These are phyloP conservation scores for Tolypocladium amazonense DNA, from an alignment of 2,329 filamentous ascomycete species.

Conservation along the genomic window DNA sequence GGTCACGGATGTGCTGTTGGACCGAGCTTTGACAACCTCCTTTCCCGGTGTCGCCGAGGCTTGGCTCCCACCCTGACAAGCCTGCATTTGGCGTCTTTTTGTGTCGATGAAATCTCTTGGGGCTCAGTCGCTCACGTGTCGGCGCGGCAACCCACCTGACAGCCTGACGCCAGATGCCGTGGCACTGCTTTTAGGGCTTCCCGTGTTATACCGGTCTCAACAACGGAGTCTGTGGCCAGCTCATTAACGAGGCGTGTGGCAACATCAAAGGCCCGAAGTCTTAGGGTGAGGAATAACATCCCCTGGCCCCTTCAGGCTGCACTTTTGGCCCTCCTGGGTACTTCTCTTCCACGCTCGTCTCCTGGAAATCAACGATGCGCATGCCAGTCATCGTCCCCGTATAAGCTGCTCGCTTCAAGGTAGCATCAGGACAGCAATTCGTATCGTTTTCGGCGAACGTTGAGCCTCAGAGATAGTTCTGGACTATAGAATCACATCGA, in stretches of 20 bases:
- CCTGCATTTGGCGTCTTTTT: not conserved
- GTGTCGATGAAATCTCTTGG: not conserved
- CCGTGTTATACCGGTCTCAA: not conserved
- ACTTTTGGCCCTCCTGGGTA: not conserved
- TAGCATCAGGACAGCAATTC: not conserved
- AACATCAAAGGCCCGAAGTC: constrained; percentile 2
- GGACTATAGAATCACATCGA: not conserved
- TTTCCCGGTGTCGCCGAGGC: constrained; percentile 2
- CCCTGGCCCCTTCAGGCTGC: not conserved
- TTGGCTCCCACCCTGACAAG: constrained; percentile 1
- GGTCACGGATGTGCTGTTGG: not conserved
- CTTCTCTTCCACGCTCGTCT: not conserved
- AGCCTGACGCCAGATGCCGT: constrained; percentile 4
- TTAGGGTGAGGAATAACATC: not conserved
- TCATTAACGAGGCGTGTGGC: constrained; percentile 2
- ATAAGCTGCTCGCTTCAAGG: not conserved
- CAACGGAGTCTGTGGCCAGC: constrained; percentile 1
- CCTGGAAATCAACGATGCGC: not conserved
- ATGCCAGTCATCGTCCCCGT: not conserved
- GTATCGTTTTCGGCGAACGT: not conserved
- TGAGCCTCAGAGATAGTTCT: not conserved
- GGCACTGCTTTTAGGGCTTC: not conserved
- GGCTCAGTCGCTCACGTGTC: constrained; percentile 3
- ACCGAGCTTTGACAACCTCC: not conserved
- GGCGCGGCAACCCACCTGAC: not conserved